phyloP scores from a whole-genome alignment of 306 rosid genomes.

The Pterocarpus macrocarpus region DNA sequence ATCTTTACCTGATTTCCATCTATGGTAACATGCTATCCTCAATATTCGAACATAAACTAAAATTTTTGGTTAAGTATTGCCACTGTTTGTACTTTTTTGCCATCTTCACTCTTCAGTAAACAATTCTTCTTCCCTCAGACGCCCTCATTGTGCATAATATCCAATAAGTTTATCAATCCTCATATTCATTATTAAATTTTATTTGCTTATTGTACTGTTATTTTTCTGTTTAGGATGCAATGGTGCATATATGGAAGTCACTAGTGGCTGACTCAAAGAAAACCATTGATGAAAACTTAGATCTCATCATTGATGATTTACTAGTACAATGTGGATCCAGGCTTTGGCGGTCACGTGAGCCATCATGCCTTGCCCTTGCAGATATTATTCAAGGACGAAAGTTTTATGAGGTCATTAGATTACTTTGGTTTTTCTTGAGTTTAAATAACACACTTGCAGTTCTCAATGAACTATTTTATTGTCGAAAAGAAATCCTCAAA shows the following conservation, averaged over 20 bases:
- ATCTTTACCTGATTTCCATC: constrained; percentile 13
- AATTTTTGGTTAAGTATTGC: background rate
- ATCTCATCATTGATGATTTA: constrained; percentile 83
- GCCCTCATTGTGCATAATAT: too few species aligned
- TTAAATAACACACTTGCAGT: constrained; percentile 16
- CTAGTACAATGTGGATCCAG: constrained; percentile 89
- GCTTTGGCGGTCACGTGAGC: constrained; percentile 98
- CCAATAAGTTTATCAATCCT: constrained; percentile 17
- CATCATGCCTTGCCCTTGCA: constrained; percentile 92
- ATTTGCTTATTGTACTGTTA: constrained; percentile 41
- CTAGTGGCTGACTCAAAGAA: constrained; percentile 93
- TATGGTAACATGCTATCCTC: background rate
- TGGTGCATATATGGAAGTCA: constrained; percentile 98
- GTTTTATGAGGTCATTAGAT: constrained; percentile 75
- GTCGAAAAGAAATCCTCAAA: constrained; percentile 11
- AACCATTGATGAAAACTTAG: constrained; percentile 88
- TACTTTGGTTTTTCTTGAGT: constrained; percentile 29
- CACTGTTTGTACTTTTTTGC: background rate
- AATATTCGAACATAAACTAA: background rate
- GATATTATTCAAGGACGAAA: constrained; percentile 93
- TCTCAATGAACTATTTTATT: constrained; percentile 22
- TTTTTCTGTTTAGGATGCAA: constrained; percentile 79
- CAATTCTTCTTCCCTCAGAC: background rate
- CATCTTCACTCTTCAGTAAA: background rate
- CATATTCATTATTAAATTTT: constrained; percentile 25